phyloP scores from a whole-genome alignment of 176 grass and related monocot species.

The Rhynchospora tenuis region DNA sequence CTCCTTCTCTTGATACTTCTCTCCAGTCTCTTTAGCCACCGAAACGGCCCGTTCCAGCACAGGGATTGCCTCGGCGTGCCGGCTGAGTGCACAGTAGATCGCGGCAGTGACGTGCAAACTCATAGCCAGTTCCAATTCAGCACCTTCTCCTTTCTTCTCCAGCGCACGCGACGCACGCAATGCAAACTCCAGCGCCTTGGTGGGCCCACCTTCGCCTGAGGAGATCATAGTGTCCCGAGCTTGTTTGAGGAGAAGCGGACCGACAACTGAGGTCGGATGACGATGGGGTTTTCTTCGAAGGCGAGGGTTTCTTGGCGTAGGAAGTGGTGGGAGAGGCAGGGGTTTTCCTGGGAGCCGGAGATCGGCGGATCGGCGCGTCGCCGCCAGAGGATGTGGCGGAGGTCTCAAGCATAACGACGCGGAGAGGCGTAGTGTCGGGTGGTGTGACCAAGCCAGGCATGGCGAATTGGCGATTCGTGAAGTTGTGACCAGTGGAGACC shows the following conservation, averaged over 20 bases:
- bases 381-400: neutral
- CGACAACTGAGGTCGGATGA: conserved; percentile 59
- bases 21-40: neutral
- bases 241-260: conserved; percentile 89
- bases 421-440: conserved; percentile 25
- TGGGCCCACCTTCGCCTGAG: conserved; percentile 57
- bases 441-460: conserved; percentile 48
- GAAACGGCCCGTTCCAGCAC: conserved; percentile 84
- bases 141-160: conserved; percentile 70
- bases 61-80: conserved; percentile 73
- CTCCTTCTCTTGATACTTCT: conserved; percentile 19
- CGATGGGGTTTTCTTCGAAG: neutral
- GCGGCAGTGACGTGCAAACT: conserved; percentile 93
- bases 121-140: conserved; percentile 93
- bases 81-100: conserved; percentile 71
- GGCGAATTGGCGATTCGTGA: neutral
- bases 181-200: conserved; percentile 84
- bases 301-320: conserved; percentile 13
- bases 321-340: conserved; percentile 7
- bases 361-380: neutral
- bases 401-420: conserved; percentile 18
- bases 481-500: neutral
- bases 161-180: conserved; percentile 66
- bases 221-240: conserved; percentile 84
- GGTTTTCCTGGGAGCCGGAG: neutral